Evolutionary conservation across 1,139 yeast genomes (phyloP), one percentile per base, ranked within the genome.

Genomic region (Scheffersomyces quercinus): DNA sequence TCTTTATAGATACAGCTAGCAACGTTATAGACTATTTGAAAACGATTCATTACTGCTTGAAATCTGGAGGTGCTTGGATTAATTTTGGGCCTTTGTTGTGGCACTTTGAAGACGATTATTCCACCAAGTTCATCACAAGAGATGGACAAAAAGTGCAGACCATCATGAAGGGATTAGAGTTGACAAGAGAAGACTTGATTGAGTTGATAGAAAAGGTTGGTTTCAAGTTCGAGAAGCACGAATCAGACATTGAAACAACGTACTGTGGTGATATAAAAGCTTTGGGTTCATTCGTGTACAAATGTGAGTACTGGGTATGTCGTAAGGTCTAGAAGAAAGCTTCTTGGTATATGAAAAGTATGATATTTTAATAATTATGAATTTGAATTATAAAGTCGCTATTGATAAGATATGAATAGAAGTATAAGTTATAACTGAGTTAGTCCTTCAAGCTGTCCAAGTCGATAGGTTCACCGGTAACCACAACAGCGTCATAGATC

Each of bases 1-100:
- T 85, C 62, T 90, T 89, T 60, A 63, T 90, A 15, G 97, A 90
- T 56, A 89, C 96, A 0, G 83, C 93, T 0, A 70, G 81, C 13
- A 86, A 89, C 56, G 70, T 89, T 14, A 72, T 88, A 36, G 88
- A 85, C 41, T 88, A 89, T 48, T 49, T 90, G 36, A 75, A 73
- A 43, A 69, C 88, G 0, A 78, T 90, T 1, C 59, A 70, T 14
- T 71, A 82, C 49, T 69, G 80, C 15, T 59, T 88, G 44, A 69
- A 69, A 38, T 60, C 68, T 0, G 78, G 77, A 5, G 95, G 95
- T 0, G 52, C 67, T 11, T 89, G 97, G 96, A 71, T 88, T 44
- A 90, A 90, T 60, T 80, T 85, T 54, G 97, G 97, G 0, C 97
- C 97, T 0, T 66, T 89, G 26, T 64, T 86, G 41, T 89, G 96